Evolutionary conservation across 2,329 filamentous ascomycete species (phyloP).

Genomic region (Pseudophaeomoniella oleicola): DNA sequence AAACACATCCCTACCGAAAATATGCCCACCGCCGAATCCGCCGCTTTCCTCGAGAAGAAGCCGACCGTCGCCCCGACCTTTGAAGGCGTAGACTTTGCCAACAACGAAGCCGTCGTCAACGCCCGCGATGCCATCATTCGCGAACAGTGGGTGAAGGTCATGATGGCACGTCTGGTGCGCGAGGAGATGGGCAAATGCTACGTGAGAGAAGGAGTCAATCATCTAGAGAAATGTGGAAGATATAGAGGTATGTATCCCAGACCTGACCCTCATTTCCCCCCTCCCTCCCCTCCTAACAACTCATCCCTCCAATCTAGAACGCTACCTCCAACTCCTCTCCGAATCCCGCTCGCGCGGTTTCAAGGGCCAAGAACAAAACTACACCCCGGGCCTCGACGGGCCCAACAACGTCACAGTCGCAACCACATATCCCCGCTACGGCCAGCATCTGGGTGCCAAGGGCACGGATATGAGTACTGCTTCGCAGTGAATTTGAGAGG

Average conservation of each 20-base stretch:
- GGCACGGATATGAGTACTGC: too few relatives aligned
- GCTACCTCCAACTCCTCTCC: constrained; percentile 49
- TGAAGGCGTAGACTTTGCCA: constrained; percentile 52
- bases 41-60: constrained; percentile 49
- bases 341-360: constrained; percentile 50
- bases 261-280: neutral
- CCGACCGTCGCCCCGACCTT: constrained; percentile 51
- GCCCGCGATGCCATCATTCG: constrained; percentile 51
- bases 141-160: constrained; percentile 54
- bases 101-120: constrained; percentile 48
- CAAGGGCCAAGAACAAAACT: constrained; percentile 50
- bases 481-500: too few relatives aligned
- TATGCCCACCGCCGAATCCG: constrained; percentile 54
- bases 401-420: constrained; percentile 3
- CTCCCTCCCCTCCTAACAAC: neutral
- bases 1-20: constrained; percentile 7
- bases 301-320: constrained; percentile 28
- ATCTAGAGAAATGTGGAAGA: constrained; percentile 52
- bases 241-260: constrained; percentile 42
- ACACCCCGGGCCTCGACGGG: constrained; percentile 22
- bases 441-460: neutral
- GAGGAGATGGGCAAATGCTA: constrained; percentile 58
- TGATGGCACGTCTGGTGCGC: constrained; percentile 52
- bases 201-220: constrained; percentile 47
- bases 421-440: neutral